Percentiles rank a stretch among this genome's conserved stretches.
phyloP scores from a whole-genome alignment of 2,329 filamentous ascomycete genomes.

The Neofusicoccum cordaticola region DNA sequence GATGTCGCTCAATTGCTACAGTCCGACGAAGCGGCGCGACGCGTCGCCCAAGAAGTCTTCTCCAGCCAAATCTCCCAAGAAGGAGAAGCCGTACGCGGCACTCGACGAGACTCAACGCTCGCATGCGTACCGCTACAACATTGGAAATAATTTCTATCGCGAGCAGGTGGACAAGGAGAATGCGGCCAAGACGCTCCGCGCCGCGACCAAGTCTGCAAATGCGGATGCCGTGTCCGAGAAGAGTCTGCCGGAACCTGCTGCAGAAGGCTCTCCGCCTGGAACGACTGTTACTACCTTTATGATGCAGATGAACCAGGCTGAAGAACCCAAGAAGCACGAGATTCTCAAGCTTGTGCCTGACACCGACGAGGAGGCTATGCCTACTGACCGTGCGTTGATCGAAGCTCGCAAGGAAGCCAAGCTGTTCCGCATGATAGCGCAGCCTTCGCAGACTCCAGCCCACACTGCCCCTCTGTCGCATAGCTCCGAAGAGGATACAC shows the following conservation, averaged over 20 bases:
- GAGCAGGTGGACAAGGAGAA: neutral
- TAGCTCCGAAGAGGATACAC: neutral
- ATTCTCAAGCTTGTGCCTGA: slow-evolving; percentile 21
- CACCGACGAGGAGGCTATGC: slow-evolving; percentile 24
- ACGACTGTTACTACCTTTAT: slow-evolving; percentile 28
- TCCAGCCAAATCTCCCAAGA: neutral
- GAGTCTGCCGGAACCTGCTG: neutral
- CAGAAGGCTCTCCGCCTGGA: slow-evolving; percentile 18
- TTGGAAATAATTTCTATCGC: slow-evolving; percentile 4
- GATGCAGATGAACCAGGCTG: slow-evolving; percentile 15
- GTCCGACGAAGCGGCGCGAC: slow-evolving; percentile 4
- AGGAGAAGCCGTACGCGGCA: slow-evolving; percentile 1
- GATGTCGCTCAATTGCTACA: slow-evolving; percentile 13
- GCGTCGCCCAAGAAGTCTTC: slow-evolving; percentile 10
- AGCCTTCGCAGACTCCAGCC: slow-evolving; percentile 18
- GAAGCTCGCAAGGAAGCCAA: slow-evolving; percentile 39
- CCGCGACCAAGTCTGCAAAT: neutral
- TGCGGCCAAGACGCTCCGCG: neutral
- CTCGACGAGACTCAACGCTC: slow-evolving; percentile 9
- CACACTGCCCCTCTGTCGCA: neutral
- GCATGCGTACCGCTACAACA: slow-evolving; percentile 1
- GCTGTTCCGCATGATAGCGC: slow-evolving; percentile 31
- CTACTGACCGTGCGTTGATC: slow-evolving; percentile 39
- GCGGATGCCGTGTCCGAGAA: neutral
- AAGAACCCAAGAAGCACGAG: neutral